Evolutionary conservation across 2,329 filamentous ascomycete species (phyloP).

Genomic region (Pseudogymnoascus verrucosus): DNA sequence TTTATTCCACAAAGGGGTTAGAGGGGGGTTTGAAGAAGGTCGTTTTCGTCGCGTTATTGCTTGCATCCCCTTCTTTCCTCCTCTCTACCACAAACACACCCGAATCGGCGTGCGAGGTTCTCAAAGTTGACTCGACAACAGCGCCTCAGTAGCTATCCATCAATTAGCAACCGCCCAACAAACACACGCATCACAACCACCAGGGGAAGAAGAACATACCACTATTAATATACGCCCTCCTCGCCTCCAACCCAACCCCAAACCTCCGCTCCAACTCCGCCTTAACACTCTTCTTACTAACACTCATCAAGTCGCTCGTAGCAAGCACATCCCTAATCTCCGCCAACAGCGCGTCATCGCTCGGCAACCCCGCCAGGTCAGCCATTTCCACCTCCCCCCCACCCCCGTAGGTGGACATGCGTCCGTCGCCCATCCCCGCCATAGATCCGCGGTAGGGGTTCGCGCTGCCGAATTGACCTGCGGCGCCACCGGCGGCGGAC

Average conservation of each 20-base stretch:
- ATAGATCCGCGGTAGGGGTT: conserved; percentile 32
- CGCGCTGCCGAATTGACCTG: conserved; percentile 42
- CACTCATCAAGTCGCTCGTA: conserved; percentile 90
- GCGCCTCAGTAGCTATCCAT: conserved; percentile 61
- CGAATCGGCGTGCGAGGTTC: neutral
- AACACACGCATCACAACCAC: neutral
- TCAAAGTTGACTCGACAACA: conserved; percentile 63
- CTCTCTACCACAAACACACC: neutral
- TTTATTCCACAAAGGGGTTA: neutral
- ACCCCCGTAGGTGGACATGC: conserved; percentile 34
- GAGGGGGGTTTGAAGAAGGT: neutral
- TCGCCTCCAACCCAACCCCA: conserved; percentile 74
- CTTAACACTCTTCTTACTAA: conserved; percentile 99
- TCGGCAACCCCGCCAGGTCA: conserved; percentile 65
- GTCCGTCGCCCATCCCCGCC: neutral
- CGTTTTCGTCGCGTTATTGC: neutral
- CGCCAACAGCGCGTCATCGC: conserved; percentile 79
- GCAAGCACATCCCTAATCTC: conserved; percentile 92
- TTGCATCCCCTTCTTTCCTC: neutral
- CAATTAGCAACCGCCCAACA: conserved; percentile 23
- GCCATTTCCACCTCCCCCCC: conserved; percentile 65
- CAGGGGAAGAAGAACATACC: conserved; percentile 48
- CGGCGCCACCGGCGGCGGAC: conserved; percentile 3
- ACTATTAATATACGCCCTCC: conserved; percentile 88
- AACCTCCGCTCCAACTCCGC: conserved; percentile 85